A percentile compares a stretch with the other conserved stretches of the same genome.
Evolutionary conservation across 345 rosid genomes (phyloP).

Genomic region (Salix udensis): DNA sequence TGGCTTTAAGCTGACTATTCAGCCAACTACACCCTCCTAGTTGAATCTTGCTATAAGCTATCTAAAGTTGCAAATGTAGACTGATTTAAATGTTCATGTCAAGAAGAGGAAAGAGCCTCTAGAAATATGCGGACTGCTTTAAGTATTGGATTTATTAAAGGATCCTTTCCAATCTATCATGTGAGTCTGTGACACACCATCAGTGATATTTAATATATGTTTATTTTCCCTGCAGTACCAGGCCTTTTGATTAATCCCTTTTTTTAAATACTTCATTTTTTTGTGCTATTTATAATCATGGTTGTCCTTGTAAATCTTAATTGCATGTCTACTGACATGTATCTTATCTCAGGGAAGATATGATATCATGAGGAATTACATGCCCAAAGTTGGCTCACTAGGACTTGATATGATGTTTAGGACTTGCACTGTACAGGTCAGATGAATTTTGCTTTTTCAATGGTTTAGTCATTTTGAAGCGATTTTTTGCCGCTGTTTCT

Average conservation of each 20-base stretch:
- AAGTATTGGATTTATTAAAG: neutral
- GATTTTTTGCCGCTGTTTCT: constrained; percentile 3
- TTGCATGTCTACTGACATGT: constrained; percentile 24
- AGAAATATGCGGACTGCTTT: neutral
- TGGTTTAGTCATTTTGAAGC: constrained; percentile 8
- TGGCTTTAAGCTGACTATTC: neutral
- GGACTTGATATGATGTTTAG: constrained; percentile 99
- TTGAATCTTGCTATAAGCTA: neutral
- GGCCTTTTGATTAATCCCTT: neutral
- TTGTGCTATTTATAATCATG: neutral
- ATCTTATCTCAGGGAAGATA: constrained; percentile 82
- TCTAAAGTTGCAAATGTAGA: neutral
- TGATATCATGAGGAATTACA: constrained; percentile 93
- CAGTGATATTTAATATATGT: neutral
- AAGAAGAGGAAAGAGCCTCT: neutral
- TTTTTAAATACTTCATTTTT: neutral
- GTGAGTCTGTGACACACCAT: neutral
- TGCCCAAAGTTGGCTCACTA: constrained; percentile 93
- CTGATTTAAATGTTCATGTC: neutral
- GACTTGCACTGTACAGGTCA: constrained; percentile 97
- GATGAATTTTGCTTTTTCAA: constrained; percentile 23
- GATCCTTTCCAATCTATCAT: neutral
- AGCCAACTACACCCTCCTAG: neutral
- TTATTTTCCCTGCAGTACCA: neutral
- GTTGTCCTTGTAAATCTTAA: constrained; percentile 5